Evolutionary conservation across 805 yeast species (phyloP).

Genomic region (Teunomyces lycoperdinae): DNA sequence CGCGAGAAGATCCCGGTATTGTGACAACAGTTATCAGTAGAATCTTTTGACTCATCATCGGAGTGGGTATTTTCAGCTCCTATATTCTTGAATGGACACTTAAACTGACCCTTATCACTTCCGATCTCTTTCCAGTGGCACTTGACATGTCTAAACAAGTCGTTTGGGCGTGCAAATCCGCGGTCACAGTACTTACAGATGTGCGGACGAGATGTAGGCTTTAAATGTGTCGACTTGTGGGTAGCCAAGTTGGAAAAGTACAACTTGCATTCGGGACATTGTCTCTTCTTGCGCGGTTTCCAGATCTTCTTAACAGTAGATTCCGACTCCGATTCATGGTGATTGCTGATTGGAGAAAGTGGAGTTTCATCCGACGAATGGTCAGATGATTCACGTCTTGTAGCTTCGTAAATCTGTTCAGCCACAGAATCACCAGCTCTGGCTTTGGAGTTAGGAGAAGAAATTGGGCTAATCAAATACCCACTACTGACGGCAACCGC

Average conservation of each 20-base stretch:
- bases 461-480: slow-evolving; percentile 12
- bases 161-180: slow-evolving; percentile 87
- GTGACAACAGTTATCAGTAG: slow-evolving; percentile 57
- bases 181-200: slow-evolving; percentile 74
- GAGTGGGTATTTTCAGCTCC: slow-evolving; percentile 11
- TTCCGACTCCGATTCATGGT: slow-evolving; percentile 1
- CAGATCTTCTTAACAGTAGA: slow-evolving; percentile 17
- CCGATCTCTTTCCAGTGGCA: slow-evolving; percentile 80
- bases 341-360: not conserved
- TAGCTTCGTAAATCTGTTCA: not conserved
- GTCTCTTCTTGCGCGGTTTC: slow-evolving; percentile 61
- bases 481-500: slow-evolving; percentile 1
- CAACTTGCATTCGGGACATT: slow-evolving; percentile 66
- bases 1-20: slow-evolving; percentile 81
- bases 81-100: slow-evolving; percentile 67
- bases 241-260: slow-evolving; percentile 79
- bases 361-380: slow-evolving; percentile 1
- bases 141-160: slow-evolving; percentile 78
- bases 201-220: slow-evolving; percentile 72
- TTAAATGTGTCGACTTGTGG: slow-evolving; percentile 74
- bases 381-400: not conserved
- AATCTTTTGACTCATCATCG: slow-evolving; percentile 6
- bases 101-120: slow-evolving; percentile 62
- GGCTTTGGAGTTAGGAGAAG: slow-evolving; percentile 14
- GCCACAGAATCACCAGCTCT: slow-evolving; percentile 3